phyloP scores from a whole-genome alignment of 352 stramenopile genomes.

The Pythium grandisporangium region DNA sequence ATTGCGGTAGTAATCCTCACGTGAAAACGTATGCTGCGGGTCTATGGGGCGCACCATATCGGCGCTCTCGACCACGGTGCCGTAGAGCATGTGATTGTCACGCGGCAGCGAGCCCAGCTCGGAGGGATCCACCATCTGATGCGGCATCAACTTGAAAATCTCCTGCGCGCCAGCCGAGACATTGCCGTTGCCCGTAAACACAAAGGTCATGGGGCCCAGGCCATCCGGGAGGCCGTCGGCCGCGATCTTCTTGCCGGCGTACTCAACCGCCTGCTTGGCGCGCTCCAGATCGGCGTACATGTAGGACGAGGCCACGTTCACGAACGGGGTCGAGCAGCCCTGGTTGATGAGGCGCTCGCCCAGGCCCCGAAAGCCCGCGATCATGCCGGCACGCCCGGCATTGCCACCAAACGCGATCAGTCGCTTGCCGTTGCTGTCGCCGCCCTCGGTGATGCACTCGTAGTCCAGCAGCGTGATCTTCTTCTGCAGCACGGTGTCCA shows the following conservation, averaged over 20 bases:
- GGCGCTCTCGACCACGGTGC: slow-evolving; percentile 66
- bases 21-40: slow-evolving; percentile 11
- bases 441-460: slow-evolving; percentile 90
- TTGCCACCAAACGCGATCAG: slow-evolving; percentile 94
- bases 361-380: slow-evolving; percentile 90
- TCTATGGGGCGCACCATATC: slow-evolving; percentile 59
- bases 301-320: slow-evolving; percentile 90
- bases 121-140: slow-evolving; percentile 88
- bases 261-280: slow-evolving; percentile 75
- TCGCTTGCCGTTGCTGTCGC: slow-evolving; percentile 63
- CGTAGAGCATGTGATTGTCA: slow-evolving; percentile 62
- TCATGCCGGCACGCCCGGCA: slow-evolving; percentile 91
- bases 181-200: slow-evolving; percentile 93
- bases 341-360: slow-evolving; percentile 90
- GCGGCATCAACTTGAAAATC: slow-evolving; percentile 92
- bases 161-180: slow-evolving; percentile 92
- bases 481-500: slow-evolving; percentile 88
- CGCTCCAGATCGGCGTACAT: slow-evolving; percentile 91
- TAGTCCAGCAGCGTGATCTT: slow-evolving; percentile 95
- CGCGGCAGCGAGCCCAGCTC: slow-evolving; percentile 72
- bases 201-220: slow-evolving; percentile 83
- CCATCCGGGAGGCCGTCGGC: slow-evolving; percentile 66
- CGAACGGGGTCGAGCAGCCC: slow-evolving; percentile 91
- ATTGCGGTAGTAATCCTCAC: slow-evolving; percentile 88
- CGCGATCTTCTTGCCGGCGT: slow-evolving; percentile 79